These are phyloP conservation scores for Suillus subaureus DNA, from an alignment of 768 basidiomycete genomes.

Conservation along the genomic window DNA sequence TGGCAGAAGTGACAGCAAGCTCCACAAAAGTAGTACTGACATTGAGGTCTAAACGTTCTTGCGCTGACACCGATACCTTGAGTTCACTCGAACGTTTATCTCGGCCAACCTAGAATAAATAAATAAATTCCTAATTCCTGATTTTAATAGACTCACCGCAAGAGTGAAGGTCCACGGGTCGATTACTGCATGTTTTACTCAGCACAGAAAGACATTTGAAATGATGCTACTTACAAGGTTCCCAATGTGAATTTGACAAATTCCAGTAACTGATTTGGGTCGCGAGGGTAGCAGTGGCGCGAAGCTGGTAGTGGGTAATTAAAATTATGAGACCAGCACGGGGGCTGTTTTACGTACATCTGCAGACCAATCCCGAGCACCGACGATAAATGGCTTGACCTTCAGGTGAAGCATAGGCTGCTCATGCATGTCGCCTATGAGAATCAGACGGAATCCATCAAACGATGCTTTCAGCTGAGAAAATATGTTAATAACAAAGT, in stretches of 20 bases:
- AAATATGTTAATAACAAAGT: conserved; percentile 7
- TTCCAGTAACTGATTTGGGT: conserved; percentile 96
- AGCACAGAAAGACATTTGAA: conserved; percentile 10
- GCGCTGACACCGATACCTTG: conserved; percentile 65
- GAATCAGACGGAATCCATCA: conserved; percentile 89
- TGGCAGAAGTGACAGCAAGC: conserved; percentile 71
- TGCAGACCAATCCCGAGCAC: conserved; percentile 92
- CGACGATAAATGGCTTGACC: conserved; percentile 80
- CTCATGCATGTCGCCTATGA: conserved; percentile 95
- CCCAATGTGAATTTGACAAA: conserved; percentile 96
- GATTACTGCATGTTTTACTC: conserved; percentile 58
- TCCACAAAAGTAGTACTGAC: conserved; percentile 90
- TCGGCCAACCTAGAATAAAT: conserved; percentile 50
- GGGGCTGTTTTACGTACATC: conserved; percentile 52
- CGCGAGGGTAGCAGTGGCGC: conserved; percentile 79
- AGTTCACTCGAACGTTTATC: conserved; percentile 53
- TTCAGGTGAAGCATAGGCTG: conserved; percentile 91
- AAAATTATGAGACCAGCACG: not conserved
- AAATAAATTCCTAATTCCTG: conserved; percentile 9
- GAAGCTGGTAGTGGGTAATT: conserved; percentile 54
- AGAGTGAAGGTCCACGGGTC: conserved; percentile 94
- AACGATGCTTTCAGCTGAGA: conserved; percentile 79
- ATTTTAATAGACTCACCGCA: conserved; percentile 47
- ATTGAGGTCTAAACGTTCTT: conserved; percentile 88
- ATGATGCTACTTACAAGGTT: conserved; percentile 63